Percentiles rank a stretch among this genome's conserved stretches.
phyloP scores from a whole-genome alignment of 331 rosid species.

The Quercus tomentella region DNA sequence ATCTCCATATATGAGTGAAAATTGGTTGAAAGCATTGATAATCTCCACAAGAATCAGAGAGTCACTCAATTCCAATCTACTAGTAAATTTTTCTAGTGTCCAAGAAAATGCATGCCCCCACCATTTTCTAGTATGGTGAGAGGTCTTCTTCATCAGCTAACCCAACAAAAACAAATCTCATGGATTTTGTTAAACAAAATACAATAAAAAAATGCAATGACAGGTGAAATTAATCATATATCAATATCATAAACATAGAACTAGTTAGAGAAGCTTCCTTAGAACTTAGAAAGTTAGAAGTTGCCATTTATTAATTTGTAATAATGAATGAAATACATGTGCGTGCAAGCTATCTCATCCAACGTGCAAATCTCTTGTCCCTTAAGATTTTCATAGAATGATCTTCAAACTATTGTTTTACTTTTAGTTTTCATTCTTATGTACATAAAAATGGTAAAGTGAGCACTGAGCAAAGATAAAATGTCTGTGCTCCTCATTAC shows the following conservation, averaged over 20 bases:
- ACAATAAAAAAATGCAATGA: neutral
- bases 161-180: neutral
- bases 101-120: neutral
- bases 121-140: neutral
- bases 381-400: neutral
- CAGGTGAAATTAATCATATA: neutral
- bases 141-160: constrained; percentile 8
- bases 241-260: neutral
- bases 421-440: neutral
- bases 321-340: neutral
- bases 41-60: too few species aligned
- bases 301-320: neutral
- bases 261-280: neutral
- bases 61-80: too few species aligned
- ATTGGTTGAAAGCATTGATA: too few species aligned
- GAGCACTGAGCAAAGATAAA: neutral
- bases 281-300: neutral
- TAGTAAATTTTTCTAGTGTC: neutral
- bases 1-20: too few species aligned
- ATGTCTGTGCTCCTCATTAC: neutral
- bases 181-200: neutral
- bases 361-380: neutral
- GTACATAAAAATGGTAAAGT: neutral
- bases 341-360: constrained; percentile 3
- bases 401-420: too few species aligned